Evolutionary conservation across 2,329 filamentous ascomycete genomes (phyloP).

Genomic region (Ascomycota sp.): DNA sequence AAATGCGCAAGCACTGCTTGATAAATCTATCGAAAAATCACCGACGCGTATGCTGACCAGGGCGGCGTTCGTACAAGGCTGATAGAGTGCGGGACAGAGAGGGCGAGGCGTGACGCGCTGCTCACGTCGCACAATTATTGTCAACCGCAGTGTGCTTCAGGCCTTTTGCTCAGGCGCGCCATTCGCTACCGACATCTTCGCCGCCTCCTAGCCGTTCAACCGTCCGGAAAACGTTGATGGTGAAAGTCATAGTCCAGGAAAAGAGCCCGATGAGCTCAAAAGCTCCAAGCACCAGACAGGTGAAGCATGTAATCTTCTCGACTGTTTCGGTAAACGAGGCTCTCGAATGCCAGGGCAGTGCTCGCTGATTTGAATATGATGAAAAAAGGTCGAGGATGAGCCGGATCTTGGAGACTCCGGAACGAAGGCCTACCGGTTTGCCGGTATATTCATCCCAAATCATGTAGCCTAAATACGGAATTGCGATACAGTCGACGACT

Average conservation of each 20-base stretch:
- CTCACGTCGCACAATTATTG: no score
- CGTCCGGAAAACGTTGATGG: slow-evolving; percentile 59
- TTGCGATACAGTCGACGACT: slow-evolving; percentile 68
- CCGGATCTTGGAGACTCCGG: slow-evolving; percentile 65
- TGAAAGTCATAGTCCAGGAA: slow-evolving; percentile 81
- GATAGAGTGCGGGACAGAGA: no score
- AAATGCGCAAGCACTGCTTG: no score
- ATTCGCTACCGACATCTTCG: slow-evolving; percentile 20
- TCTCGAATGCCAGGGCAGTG: slow-evolving; percentile 72
- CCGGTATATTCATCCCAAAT: slow-evolving; percentile 93
- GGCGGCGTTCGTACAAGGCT: no score
- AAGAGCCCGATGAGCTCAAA: slow-evolving; percentile 66
- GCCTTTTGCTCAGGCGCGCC: no score
- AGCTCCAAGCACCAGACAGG: slow-evolving; percentile 46
- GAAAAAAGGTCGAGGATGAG: slow-evolving; percentile 89
- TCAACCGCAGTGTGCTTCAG: no score
- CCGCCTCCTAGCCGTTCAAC: slow-evolving; percentile 39
- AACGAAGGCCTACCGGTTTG: slow-evolving; percentile 74
- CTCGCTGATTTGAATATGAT: slow-evolving; percentile 96
- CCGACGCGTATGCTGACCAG: no score
- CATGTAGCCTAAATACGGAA: slow-evolving; percentile 83
- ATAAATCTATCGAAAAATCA: no score
- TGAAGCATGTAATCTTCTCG: slow-evolving; percentile 24
- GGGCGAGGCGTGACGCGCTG: no score
- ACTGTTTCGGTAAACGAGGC: slow-evolving; percentile 40